Evolutionary conservation across 768 basidiomycete species (phyloP).

Genomic region (Postia placenta): DNA sequence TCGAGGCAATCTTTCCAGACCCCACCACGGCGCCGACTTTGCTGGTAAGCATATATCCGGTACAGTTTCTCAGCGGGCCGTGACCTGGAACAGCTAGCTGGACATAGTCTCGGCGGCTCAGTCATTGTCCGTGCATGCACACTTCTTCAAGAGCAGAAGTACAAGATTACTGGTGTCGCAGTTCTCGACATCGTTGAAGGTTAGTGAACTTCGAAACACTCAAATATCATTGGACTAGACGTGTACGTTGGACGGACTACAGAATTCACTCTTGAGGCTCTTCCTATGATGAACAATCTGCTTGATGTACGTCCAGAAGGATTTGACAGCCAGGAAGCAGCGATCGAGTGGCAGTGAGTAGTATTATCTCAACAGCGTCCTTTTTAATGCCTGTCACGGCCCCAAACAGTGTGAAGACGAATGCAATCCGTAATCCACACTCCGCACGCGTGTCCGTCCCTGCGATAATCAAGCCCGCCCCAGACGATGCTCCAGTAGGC

Average conservation of each 20-base stretch:
- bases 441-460: conserved; percentile 93
- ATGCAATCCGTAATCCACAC: conserved; percentile 70
- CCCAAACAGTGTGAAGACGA: conserved; percentile 79
- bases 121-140: conserved; percentile 74
- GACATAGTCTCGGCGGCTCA: conserved; percentile 96
- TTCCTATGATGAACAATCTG: conserved; percentile 88
- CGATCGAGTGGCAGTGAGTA: conserved; percentile 94
- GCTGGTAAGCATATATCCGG: conserved; percentile 43
- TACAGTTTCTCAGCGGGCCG: background rate
- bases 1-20: conserved; percentile 67
- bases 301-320: conserved; percentile 81
- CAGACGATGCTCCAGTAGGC: conserved; percentile 27
- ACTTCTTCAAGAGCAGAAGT: conserved; percentile 57
- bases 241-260: background rate
- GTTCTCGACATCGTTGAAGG: conserved; percentile 36
- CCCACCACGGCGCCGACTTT: conserved; percentile 59
- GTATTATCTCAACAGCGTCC: background rate
- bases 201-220: background rate
- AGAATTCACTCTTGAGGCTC: conserved; percentile 91
- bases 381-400: background rate
- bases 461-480: conserved; percentile 52
- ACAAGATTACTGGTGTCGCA: conserved; percentile 67
- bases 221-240: background rate
- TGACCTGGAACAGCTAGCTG: conserved; percentile 36
- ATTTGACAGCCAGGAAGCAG: conserved; percentile 79